Base-by-base conservation (phyloP, 352 stramenopile species). In the Globisporangium acanthophoron region DNA sequence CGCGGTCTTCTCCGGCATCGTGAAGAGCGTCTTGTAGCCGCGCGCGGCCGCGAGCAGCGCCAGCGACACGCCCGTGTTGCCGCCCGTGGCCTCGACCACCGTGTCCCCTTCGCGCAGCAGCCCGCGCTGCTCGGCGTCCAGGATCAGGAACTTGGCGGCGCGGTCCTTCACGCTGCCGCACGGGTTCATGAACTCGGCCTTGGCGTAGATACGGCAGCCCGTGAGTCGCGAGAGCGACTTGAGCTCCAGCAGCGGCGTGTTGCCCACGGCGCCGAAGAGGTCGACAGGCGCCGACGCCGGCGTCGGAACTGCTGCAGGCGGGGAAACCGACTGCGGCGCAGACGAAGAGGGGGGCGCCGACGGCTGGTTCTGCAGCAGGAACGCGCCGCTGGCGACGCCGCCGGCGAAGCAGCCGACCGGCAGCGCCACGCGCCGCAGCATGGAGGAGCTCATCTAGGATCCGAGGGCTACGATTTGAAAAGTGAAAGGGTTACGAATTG, bases 101-200 rank as follows among this genome's bases (percentile, higher is more conserved):
- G 74, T 88, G 18, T 73, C 70, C 39, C 76, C 83, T 1, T 75
- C 77, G 37, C 78, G 72, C 45, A 98, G 84, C 51, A 92, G 54
- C 1, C 93, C 94, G 6, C 74, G 74, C 44, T 82, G 65, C 74
- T 98, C 93, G 3, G 92, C 93, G 56, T 97, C 77, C n/a, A 82
- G 66, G 65, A 98, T 97, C 73, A 98, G 85, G n/a, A 74, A 89
- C 48, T 96, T 88, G 45, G 90, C 91, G 12, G 96, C 93, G 33
- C 94, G 92, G 72, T 98, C 94, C 73, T 98, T 98, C 62, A 98
- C 89, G 27, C 78, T 96, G 12, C 94, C 94, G 60, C 90, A 91
- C 20, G 96, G 96, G 65, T 98, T 98, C 64, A 87, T 70, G 56
- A 78, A 92, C 71, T 94, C 84, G 20, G 81, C 81, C 63, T 94